Evolutionary conservation across 495 filamentous ascomycete species (phyloP).

Genomic region (Aspergillus conjunctus): DNA sequence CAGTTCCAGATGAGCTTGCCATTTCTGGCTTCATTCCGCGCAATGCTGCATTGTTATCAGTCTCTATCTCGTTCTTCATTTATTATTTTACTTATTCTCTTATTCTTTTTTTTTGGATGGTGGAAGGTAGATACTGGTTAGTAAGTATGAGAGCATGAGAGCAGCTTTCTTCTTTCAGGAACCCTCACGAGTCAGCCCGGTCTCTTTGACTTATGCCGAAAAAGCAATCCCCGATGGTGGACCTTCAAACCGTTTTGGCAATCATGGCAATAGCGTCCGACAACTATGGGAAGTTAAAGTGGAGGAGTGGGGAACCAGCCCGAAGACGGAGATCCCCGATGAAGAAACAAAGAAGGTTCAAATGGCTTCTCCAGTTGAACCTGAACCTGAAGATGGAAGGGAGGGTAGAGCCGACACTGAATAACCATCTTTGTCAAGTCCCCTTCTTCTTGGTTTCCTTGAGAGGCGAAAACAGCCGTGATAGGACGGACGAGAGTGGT

Average conservation of each 20-base stretch:
- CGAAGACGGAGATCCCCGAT: conserved; percentile 29
- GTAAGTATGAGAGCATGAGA: background rate
- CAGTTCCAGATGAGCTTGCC: background rate
- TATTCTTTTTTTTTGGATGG: background rate
- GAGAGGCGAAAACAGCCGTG: no score
- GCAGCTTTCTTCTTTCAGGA: background rate
- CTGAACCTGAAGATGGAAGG: background rate
- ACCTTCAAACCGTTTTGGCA: conserved; percentile 3
- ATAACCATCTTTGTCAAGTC: no score
- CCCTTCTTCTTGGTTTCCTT: no score
- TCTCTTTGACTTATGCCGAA: background rate
- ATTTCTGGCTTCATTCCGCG: conserved; percentile 2
- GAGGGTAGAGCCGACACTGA: background rate
- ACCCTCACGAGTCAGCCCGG: background rate
- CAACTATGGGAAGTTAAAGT: conserved; percentile 1
- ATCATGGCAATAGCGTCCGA: background rate
- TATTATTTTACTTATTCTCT: background rate
- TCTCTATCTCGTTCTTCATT: background rate
- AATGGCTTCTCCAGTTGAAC: background rate
- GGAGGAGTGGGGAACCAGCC: background rate
- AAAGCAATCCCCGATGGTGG: background rate
- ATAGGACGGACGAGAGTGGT: no score
- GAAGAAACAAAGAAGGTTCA: conserved; percentile 22
- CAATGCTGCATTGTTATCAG: background rate
- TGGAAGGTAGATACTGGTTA: background rate